These are phyloP conservation scores for Orychophragmus violaceus DNA, from an alignment of 345 rosid genomes.

Conservation along the genomic window DNA sequence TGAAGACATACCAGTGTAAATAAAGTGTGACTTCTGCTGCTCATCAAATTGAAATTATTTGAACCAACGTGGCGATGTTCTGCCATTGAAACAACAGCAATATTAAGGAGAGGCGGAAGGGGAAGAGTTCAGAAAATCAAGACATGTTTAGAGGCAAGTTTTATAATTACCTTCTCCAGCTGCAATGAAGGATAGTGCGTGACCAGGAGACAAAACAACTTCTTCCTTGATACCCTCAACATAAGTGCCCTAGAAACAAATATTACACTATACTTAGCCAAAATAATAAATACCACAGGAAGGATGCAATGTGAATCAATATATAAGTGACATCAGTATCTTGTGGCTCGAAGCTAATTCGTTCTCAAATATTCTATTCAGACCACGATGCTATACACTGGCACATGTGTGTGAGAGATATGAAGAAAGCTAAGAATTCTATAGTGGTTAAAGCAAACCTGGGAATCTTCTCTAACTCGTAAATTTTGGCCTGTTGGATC, in stretches of 20 bases:
- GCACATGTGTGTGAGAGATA: background rate
- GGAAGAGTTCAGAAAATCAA: background rate
- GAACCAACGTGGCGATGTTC: conserved; percentile 99
- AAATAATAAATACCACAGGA: background rate
- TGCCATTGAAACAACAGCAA: conserved; percentile 35
- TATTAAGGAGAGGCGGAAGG: conserved; percentile 3
- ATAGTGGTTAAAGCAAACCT: conserved; percentile 46
- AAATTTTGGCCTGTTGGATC: conserved; percentile 99
- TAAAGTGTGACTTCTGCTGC: conserved; percentile 99
- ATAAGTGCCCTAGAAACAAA: conserved; percentile 73
- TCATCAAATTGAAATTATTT: conserved; percentile 90
- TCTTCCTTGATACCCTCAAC: conserved; percentile 99
- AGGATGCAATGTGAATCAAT: background rate
- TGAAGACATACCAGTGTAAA: conserved; percentile 73
- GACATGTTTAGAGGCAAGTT: background rate
- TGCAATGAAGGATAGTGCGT: conserved; percentile 94
- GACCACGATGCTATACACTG: background rate
- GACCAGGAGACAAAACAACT: conserved; percentile 98
- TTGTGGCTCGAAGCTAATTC: background rate
- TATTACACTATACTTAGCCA: background rate
- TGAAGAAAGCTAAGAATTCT: background rate
- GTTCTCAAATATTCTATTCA: background rate
- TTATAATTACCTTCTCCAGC: conserved; percentile 86
- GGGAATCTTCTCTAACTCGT: conserved; percentile 98
- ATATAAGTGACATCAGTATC: background rate